Evolutionary conservation across 495 filamentous ascomycete genomes (phyloP).

Genomic region (Choiromyces venosus): DNA sequence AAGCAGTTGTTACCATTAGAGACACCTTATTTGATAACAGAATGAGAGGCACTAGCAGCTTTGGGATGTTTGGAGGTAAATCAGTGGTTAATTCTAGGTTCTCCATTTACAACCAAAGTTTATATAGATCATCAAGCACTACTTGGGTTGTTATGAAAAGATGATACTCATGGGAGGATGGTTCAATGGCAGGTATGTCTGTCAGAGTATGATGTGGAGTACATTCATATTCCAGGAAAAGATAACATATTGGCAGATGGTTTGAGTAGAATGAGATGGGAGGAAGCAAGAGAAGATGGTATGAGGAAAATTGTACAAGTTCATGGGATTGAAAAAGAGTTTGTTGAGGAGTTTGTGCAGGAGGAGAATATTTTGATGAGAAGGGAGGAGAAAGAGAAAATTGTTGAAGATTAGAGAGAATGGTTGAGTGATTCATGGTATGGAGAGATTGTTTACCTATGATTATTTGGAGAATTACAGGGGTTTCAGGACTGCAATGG

Average conservation of each 20-base stretch:
- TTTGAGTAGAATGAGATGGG: background rate
- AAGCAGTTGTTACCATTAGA: background rate
- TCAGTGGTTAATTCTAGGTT: background rate
- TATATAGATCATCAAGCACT: conserved; percentile 10
- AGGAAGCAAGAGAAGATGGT: too few relatives aligned
- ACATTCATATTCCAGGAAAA: background rate
- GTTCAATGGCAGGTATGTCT: background rate
- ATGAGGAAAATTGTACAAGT: too few relatives aligned
- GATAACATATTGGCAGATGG: background rate
- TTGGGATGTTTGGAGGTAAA: background rate
- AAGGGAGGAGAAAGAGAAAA: too few relatives aligned
- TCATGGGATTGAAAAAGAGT: too few relatives aligned
- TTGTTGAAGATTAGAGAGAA: too few relatives aligned
- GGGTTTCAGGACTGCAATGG: too few relatives aligned
- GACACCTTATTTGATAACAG: background rate
- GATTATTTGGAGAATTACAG: too few relatives aligned
- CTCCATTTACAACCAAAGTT: background rate
- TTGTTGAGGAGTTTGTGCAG: too few relatives aligned
- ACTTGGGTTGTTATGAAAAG: background rate
- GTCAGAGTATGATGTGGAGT: background rate
- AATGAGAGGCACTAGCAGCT: conserved; percentile 3
- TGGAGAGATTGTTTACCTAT: too few relatives aligned
- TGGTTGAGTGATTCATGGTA: too few relatives aligned
- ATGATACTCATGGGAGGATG: background rate
- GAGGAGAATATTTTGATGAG: too few relatives aligned